Base-by-base conservation (phyloP, 331 rosid species). In the Arachis monticola region DNA sequence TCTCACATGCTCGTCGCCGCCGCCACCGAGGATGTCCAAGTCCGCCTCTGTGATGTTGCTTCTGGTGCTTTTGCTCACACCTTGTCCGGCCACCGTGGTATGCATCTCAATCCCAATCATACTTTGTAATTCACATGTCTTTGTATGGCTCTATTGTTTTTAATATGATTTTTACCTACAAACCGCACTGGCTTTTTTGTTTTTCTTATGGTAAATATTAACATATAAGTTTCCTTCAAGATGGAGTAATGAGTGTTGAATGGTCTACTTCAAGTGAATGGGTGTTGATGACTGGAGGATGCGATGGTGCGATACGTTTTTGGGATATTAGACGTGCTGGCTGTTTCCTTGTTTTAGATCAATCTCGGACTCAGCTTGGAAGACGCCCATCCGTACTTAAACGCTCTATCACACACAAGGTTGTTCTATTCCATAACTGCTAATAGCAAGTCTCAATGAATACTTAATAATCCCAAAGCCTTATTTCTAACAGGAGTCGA, bases 301-400 rank as follows among this genome's bases (percentile, higher is more conserved):
- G 97, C 61, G 97, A 94, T 84, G 99, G 99, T 67, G 99, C 99
- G 42, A 86, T 92, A 69, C 93, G 96, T 11, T 94, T 94, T 77
- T 92, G 97, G 99, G 97, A 94, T 84, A 92, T 94, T 68, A 88
- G 99, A 70, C 93, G 96, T 17, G 93, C 99, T 35, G 96, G 97
- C 59, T 88, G 93, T 86, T 94, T 86, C 83, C 87, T 31, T 63
- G 87, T 94, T 80, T 82, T 94, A 80, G 91, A 94, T 78, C 99
- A 94, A 78, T 88, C 97, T 57, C 87, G 74, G 48, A 88, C 96
- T 56, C 99, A 94, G 84, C 93, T 94, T 57, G 97, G 97, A 80
- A 86, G 92, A 70, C 93, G 97, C 52, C 97, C 91, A 47, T 91
- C 97, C 53, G 61, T 94, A 17, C 84, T 76, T 27, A 88, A 86